Percentiles rank a stretch among this genome's conserved stretches.
These are phyloP conservation scores for Echinochloa phyllopogon DNA, from an alignment of 176 grass and related monocot genomes.

Conservation along the genomic window DNA sequence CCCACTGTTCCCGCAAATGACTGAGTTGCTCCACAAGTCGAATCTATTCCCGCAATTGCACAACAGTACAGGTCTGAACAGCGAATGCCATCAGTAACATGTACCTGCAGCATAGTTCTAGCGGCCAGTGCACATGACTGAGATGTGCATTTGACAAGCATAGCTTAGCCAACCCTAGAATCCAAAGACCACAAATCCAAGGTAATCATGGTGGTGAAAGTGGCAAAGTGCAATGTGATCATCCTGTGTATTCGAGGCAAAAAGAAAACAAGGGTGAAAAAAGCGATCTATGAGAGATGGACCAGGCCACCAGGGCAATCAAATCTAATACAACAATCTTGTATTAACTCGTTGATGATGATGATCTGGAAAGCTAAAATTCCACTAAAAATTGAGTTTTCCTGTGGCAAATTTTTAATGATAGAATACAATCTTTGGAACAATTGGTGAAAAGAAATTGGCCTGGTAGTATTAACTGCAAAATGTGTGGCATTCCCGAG, in stretches of 20 bases:
- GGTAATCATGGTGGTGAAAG: not conserved
- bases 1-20: not conserved
- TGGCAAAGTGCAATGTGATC: not conserved
- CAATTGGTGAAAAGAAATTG: no score
- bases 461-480: no score
- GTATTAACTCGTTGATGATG: no score
- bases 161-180: not conserved
- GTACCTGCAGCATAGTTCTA: slow-evolving; percentile 1
- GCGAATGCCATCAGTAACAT: not conserved
- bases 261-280: no score
- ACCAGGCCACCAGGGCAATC: not conserved
- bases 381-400: no score
- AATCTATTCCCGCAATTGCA: not conserved
- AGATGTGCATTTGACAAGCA: slow-evolving; percentile 2
- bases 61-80: not conserved
- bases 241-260: no score
- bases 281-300: not conserved
- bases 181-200: not conserved
- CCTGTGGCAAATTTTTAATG: no score
- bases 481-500: no score
- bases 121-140: not conserved
- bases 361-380: no score
- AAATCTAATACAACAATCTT: no score
- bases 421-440: no score
- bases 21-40: not conserved